Conservation (phyloP, 495 filamentous ascomycete species). For the Penicillium robsamsonii region DNA sequence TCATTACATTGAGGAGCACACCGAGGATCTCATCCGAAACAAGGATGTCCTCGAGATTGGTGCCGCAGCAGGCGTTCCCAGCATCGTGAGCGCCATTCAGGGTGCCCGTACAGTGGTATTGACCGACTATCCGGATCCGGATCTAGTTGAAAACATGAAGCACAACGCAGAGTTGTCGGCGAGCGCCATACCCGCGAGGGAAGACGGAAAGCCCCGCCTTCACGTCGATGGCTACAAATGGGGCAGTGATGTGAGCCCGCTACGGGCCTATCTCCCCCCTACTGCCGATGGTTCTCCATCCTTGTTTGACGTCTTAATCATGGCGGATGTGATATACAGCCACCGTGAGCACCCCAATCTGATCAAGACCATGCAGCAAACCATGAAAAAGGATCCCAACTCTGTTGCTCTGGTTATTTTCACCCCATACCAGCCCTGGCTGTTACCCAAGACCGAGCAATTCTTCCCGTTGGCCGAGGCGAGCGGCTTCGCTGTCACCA, state of each 20-base stretch:
- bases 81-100: conserved; percentile 68
- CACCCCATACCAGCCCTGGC: conserved; percentile 88
- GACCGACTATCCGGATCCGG: conserved; percentile 85
- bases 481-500: conserved; percentile 67
- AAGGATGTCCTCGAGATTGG: conserved; percentile 84
- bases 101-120: conserved; percentile 72
- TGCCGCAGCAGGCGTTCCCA: conserved; percentile 82
- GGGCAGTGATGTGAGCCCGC: conserved; percentile 56
- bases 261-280: conserved; percentile 51
- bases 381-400: conserved; percentile 52
- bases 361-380: conserved; percentile 62
- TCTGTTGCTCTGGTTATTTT: conserved; percentile 83
- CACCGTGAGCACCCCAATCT: conserved; percentile 80
- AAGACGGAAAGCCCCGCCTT: conserved; percentile 37
- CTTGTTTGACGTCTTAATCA: conserved; percentile 75
- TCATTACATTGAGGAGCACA: conserved; percentile 68
- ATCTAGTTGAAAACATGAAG: conserved; percentile 72
- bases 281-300: conserved; percentile 14
- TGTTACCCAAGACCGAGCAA: conserved; percentile 74
- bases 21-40: conserved; percentile 50
- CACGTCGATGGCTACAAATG: conserved; percentile 71
- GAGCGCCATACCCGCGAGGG: conserved; percentile 23
- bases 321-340: conserved; percentile 87
- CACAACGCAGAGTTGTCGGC: conserved; percentile 61
- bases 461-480: conserved; percentile 77